Evolutionary conservation across 2,329 filamentous ascomycete genomes (phyloP).

Genomic region (Fusarium protoensiforme): DNA sequence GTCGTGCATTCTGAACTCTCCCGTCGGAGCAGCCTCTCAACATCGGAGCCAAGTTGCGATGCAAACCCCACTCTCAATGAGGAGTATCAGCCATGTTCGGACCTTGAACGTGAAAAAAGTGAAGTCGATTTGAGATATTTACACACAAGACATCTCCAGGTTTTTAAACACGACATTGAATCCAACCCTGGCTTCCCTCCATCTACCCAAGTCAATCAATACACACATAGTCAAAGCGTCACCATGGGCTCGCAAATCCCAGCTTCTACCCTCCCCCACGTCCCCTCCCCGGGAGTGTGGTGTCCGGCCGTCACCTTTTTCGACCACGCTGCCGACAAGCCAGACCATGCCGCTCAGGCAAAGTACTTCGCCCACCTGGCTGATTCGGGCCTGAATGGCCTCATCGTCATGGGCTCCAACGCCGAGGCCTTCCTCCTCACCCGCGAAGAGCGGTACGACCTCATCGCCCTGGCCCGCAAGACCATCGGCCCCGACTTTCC

Average conservation of each 20-base stretch:
- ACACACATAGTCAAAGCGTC: not conserved
- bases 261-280: slow-evolving; percentile 25
- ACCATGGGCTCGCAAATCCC: slow-evolving; percentile 30
- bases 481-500: slow-evolving; percentile 88
- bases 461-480: slow-evolving; percentile 74
- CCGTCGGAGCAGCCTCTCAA: not conserved
- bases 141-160: not conserved
- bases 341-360: slow-evolving; percentile 59
- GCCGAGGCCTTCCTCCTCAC: slow-evolving; percentile 67
- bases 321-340: slow-evolving; percentile 58
- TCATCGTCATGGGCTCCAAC: slow-evolving; percentile 66
- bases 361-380: slow-evolving; percentile 65
- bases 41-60: slow-evolving; percentile 26
- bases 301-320: slow-evolving; percentile 66
- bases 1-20: not conserved
- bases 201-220: not conserved
- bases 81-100: slow-evolving; percentile 11
- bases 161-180: not conserved
- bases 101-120: not conserved
- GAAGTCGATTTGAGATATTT: slow-evolving; percentile 1
- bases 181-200: no score
- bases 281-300: slow-evolving; percentile 57
- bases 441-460: slow-evolving; percentile 66
- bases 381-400: slow-evolving; percentile 59
- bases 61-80: slow-evolving; percentile 28